These are phyloP conservation scores for Panus rudis DNA, from an alignment of 768 basidiomycete genomes.

Conservation along the genomic window DNA sequence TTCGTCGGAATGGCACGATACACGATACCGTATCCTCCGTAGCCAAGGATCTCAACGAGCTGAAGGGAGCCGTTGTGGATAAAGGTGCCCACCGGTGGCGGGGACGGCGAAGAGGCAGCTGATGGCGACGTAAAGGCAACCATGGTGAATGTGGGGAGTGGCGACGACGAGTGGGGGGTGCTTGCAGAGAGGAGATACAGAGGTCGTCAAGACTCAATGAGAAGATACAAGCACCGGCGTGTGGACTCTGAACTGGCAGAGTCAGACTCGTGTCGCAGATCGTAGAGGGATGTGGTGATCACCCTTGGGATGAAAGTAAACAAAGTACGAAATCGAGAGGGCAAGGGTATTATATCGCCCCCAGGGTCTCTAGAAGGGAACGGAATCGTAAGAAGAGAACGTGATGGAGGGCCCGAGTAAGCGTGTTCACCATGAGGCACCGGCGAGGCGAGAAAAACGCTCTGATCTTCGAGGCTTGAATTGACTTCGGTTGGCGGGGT, in stretches of 20 bases:
- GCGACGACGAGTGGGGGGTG: slow-evolving; percentile 12
- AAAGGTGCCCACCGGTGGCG: slow-evolving; percentile 58
- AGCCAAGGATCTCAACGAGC: slow-evolving; percentile 81
- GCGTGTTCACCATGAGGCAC: slow-evolving; percentile 32
- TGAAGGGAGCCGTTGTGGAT: slow-evolving; percentile 81
- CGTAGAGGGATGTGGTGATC: not conserved
- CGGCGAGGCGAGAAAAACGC: not conserved
- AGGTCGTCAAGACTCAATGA: slow-evolving; percentile 7
- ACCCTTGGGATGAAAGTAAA: slow-evolving; percentile 13
- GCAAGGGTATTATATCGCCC: slow-evolving; percentile 11
- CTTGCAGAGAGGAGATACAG: slow-evolving; percentile 5
- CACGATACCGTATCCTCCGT: slow-evolving; percentile 93
- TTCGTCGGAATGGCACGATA: slow-evolving; percentile 73
- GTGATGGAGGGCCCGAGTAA: slow-evolving; percentile 22
- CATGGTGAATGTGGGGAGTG: slow-evolving; percentile 13
- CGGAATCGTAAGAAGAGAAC: slow-evolving; percentile 24
- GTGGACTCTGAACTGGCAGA: slow-evolving; percentile 1
- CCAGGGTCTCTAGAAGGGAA: slow-evolving; percentile 2
- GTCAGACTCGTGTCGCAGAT: too few species aligned
- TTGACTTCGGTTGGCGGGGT: too few species aligned
- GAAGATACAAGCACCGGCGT: too few species aligned
- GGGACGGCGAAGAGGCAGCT: slow-evolving; percentile 36
- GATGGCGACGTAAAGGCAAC: slow-evolving; percentile 19
- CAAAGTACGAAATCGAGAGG: slow-evolving; percentile 23
- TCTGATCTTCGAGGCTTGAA: slow-evolving; percentile 11